Evolutionary conservation across 176 grass and related monocot species (phyloP).

Genomic region (Hyparrhenia diplandra): DNA sequence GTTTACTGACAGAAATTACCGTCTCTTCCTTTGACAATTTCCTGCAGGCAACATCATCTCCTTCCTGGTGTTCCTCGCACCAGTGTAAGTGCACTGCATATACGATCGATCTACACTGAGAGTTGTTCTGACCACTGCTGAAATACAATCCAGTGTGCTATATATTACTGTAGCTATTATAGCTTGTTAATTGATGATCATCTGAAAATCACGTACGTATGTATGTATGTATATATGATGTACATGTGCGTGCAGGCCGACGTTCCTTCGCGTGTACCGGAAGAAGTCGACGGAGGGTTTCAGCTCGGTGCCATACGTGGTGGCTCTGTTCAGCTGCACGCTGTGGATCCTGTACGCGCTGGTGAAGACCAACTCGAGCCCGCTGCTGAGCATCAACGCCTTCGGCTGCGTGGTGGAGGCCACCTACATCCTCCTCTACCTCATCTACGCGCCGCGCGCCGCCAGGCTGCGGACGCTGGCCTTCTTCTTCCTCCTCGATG

Average conservation of each 20-base stretch:
- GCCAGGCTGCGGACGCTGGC: slow-evolving; percentile 41
- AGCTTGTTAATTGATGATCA: too few relatives aligned
- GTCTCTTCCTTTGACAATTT: background rate
- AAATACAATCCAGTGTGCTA: too few relatives aligned
- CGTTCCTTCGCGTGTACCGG: slow-evolving; percentile 56
- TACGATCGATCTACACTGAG: background rate
- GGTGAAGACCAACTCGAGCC: slow-evolving; percentile 62
- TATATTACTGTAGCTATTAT: too few relatives aligned
- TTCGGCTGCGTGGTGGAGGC: slow-evolving; percentile 69
- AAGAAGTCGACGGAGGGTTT: slow-evolving; percentile 82
- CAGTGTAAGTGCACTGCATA: slow-evolving; percentile 40
- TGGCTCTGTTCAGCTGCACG: slow-evolving; percentile 83
- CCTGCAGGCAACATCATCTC: slow-evolving; percentile 79
- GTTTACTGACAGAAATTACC: background rate
- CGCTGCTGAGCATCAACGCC: slow-evolving; percentile 78
- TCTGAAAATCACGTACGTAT: too few relatives aligned
- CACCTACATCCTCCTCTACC: slow-evolving; percentile 65
- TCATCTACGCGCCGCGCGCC: slow-evolving; percentile 49
- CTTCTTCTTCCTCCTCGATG: slow-evolving; percentile 64
- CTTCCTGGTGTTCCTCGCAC: slow-evolving; percentile 84
- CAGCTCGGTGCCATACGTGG: slow-evolving; percentile 78
- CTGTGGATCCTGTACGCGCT: slow-evolving; percentile 87
- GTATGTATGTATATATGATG: too few relatives aligned
- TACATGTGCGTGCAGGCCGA: too few relatives aligned
- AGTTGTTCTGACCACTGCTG: too few relatives aligned